Evolutionary conservation across 2,329 filamentous ascomycete genomes (phyloP).

Genomic region (Talaromyces funiculosus): DNA sequence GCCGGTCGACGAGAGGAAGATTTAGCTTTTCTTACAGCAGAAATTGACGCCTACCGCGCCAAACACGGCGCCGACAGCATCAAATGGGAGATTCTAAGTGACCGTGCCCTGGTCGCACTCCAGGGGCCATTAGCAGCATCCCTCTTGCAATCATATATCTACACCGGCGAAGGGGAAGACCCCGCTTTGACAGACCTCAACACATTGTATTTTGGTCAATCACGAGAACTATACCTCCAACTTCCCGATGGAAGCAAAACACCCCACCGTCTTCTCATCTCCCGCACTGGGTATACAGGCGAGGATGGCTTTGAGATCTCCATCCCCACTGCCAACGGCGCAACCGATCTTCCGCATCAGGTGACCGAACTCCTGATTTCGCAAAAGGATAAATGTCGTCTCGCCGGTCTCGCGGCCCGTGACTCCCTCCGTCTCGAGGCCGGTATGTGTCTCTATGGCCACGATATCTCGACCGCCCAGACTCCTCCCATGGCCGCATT

Average conservation of each 20-base stretch:
- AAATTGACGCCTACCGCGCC: conserved; percentile 58
- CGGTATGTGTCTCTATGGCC: conserved; percentile 99
- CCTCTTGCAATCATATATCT: conserved; percentile 62
- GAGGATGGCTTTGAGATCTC: conserved; percentile 98
- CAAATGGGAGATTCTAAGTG: conserved; percentile 64
- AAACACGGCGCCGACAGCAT: conserved; percentile 51
- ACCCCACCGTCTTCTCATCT: conserved; percentile 61
- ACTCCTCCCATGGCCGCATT: conserved; percentile 63
- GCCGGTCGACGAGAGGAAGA: conserved; percentile 89
- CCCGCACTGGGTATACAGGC: conserved; percentile 89
- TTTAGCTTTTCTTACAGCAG: conserved; percentile 64
- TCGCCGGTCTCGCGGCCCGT: conserved; percentile 83
- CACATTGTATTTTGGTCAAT: conserved; percentile 76
- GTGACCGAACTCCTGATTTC: conserved; percentile 66
- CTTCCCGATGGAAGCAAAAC: conserved; percentile 50
- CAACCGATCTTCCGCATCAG: conserved; percentile 38
- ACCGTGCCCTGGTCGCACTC: conserved; percentile 75
- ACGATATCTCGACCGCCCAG: conserved; percentile 78
- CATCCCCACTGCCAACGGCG: conserved; percentile 59
- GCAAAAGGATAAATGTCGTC: conserved; percentile 61
- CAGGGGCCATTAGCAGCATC: conserved; percentile 75
- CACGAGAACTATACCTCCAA: conserved; percentile 59
- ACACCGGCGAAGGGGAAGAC: conserved; percentile 37
- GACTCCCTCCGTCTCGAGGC: conserved; percentile 92
- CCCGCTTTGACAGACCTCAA: conserved; percentile 51